Evolutionary conservation across 768 basidiomycete species (phyloP), one percentile per base, ranked within the genome.

Genomic region (Termitomyces sp.): DNA sequence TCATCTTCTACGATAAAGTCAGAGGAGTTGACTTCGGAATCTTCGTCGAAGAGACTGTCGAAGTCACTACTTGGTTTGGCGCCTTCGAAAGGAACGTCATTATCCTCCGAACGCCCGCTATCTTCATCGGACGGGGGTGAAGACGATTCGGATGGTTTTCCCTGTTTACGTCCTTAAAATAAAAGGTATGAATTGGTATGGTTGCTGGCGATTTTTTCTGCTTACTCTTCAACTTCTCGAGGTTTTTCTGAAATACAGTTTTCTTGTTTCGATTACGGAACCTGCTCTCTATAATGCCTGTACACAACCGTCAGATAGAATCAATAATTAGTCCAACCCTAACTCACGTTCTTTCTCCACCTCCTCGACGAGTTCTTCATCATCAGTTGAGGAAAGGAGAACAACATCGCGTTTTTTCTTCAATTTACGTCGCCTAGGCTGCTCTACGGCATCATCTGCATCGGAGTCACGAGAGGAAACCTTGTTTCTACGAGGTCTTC

Each of bases 1-100:
- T 87, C 84, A 59, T 92, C 89, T 37, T 90, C 83, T 32, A 91
- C 85, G 59, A 90, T 89, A 54, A 77, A 80, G 54, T 73, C 69
- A 17, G 71, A 75, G 37, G 74, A 72, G 53, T 66, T 68, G 29
- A 73, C 69, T 46, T 74, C 73, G 12, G 78, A 77, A 40, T 72
- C 67, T 43, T 70, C 74, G 58, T 69, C 66, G 42, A 74, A 77
- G 40, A 76, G 67, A 58, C 69, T 71, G 53, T 74, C 70, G 11
- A 50, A 57, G n/a, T 73, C 74, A 48, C 62, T 63, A 54, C 71
- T 69, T 27, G 77, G 79, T 61, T 65, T 77, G 17, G 84, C 79
- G 35, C 79, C 78, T 60, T 72, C 71, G 66, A 85, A 77, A 4
- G 77, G 79, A 45, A 53, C 58, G 11, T 65, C 53, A 5, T 61